These are phyloP conservation scores for Apiotrichum mycotoxinovorans DNA, from an alignment of 1,284 basidiomycete genomes.

Conservation along the genomic window DNA sequence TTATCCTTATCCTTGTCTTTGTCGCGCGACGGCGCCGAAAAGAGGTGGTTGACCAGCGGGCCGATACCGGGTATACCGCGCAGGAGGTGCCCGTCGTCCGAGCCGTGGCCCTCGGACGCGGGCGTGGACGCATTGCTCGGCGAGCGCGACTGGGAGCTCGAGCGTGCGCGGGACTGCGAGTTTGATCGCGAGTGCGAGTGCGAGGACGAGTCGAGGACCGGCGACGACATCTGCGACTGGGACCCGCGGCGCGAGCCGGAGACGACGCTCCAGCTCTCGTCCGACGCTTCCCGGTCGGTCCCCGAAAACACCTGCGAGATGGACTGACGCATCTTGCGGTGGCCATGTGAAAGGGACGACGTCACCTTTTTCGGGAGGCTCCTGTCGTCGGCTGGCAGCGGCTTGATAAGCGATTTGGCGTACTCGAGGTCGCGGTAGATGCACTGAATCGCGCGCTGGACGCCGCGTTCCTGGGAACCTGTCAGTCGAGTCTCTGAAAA, in stretches of 20 bases:
- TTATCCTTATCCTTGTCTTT: background rate
- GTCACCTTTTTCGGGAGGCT: background rate
- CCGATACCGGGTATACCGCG: background rate
- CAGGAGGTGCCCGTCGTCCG: background rate
- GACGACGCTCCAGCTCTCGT: conserved; percentile 24
- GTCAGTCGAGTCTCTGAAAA: background rate
- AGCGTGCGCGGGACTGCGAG: no score
- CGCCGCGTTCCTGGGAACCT: conserved; percentile 80
- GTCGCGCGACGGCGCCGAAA: background rate
- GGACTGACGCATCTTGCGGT: background rate
- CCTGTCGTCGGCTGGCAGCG: conserved; percentile 16
- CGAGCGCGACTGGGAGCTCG: background rate
- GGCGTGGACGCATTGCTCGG: background rate
- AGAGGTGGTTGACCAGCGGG: conserved; percentile 4
- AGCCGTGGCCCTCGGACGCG: no score
- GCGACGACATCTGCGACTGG: background rate
- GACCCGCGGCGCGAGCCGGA: conserved; percentile 3
- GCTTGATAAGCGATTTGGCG: conserved; percentile 74
- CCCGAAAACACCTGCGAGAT: background rate
- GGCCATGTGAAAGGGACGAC: background rate
- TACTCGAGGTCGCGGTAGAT: conserved; percentile 92
- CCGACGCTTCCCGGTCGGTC: conserved; percentile 5
- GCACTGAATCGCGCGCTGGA: conserved; percentile 78
- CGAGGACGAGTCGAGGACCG: background rate
- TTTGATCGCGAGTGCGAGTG: background rate